Evolutionary conservation across 768 basidiomycete species (phyloP), one percentile per base, ranked within the genome.

Genomic region (Suillus spraguei): DNA sequence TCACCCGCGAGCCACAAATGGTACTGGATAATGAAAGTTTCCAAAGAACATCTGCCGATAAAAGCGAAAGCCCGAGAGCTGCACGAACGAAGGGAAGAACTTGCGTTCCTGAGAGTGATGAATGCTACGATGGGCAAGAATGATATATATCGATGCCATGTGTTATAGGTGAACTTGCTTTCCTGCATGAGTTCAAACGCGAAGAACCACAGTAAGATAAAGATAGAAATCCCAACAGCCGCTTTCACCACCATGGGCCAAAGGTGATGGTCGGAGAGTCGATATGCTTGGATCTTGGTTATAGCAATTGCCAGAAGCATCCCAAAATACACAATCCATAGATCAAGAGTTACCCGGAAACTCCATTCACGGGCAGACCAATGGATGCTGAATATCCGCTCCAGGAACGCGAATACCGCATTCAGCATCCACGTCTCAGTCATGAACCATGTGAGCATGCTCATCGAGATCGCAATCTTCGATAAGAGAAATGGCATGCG

Each of bases 11-110:
- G 80, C 92, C 92, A 95, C 50, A 92, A 77, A 69, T 93, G 94
- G 73, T 88, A 96, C 71, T 97, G 94, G 63, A 96, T 85, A 70
- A 96, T 90, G 74, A 95, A 97, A 0, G 94, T 90, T 76, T 97
- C 95, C 60, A 97, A 82, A 5, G 94, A 95, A 76, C 92, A 95
- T 71, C 81, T 87, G 46, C 95, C 95, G 59, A 96, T 82, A 77
- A 92, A 94, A 32, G 86, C 86, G 77, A 95, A 96, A 35, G 85
- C 75, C 16, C 78, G 80, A 13, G 88, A 91, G 24, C 85, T 85
- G 42, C 81, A 82, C 3, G 91, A 91, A 46, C 95, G 88, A 50
- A 96, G 78, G 59, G 85, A 77, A 3, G 82, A 78, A 52, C 79
- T 94, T 22, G 92, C 86, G 68, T 95, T 95, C 66, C 95, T 84